phyloP scores from a whole-genome alignment of 202 grass and related monocot genomes.

The Miscanthus sacchariflorus region DNA sequence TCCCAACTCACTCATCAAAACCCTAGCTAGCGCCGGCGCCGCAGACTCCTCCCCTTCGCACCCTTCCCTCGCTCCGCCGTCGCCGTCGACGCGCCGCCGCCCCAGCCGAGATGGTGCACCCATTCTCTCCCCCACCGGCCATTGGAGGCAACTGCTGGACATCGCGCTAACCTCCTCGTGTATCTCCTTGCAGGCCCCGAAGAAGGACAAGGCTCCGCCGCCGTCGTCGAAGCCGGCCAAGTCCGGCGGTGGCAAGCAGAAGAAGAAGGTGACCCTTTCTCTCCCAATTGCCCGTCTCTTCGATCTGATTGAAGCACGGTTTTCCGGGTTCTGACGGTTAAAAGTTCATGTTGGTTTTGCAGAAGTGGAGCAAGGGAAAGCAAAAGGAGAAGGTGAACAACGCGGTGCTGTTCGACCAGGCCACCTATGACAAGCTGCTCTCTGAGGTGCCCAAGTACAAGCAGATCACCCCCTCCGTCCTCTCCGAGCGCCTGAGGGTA shows the following conservation, averaged over 20 bases:
- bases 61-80: background rate
- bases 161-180: background rate
- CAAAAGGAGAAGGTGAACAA: conserved; percentile 98
- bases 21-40: conserved; percentile 49
- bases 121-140: too few species aligned
- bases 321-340: conserved; percentile 36
- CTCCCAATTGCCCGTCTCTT: background rate
- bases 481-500: conserved; percentile 85
- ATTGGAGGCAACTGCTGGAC: background rate
- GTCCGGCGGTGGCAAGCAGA: conserved; percentile 85
- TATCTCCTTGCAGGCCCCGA: conserved; percentile 62
- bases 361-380: conserved; percentile 98
- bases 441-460: conserved; percentile 78
- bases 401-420: conserved; percentile 72
- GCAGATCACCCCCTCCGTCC: conserved; percentile 83
- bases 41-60: background rate
- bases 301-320: background rate
- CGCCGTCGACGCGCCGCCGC: background rate
- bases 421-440: conserved; percentile 73
- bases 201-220: conserved; percentile 80
- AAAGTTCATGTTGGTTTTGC: conserved; percentile 23
- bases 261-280: conserved; percentile 70
- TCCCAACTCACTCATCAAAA: conserved; percentile 2
- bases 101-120: conserved; percentile 36
- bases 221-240: conserved; percentile 88